These are phyloP conservation scores for Populus hybrid DNA, from an alignment of 441 rosid genomes.

Conservation along the genomic window DNA sequence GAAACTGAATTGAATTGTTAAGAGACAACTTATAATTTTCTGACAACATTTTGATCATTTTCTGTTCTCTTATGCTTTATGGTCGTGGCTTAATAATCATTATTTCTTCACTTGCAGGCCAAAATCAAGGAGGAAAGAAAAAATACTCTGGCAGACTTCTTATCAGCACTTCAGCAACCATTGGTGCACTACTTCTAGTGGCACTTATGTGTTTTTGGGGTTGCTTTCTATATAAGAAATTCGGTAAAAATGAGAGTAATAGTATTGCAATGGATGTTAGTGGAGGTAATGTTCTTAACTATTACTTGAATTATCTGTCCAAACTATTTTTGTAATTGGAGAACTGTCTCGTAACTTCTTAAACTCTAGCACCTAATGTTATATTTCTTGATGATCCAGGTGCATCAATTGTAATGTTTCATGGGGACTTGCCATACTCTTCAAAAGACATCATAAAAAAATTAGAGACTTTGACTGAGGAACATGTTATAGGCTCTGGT, in stretches of 20 bases:
- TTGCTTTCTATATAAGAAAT: constrained; percentile 92
- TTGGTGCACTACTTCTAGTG: constrained; percentile 92
- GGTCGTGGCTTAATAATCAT: constrained; percentile 17
- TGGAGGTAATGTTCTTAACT: constrained; percentile 56
- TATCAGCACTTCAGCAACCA: constrained; percentile 90
- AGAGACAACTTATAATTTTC: constrained; percentile 6
- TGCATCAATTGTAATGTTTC: constrained; percentile 95
- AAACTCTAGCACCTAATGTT: constrained; percentile 14
- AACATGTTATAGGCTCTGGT: constrained; percentile 83
- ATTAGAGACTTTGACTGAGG: constrained; percentile 81
- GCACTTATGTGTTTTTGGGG: constrained; percentile 99
- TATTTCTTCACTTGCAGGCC: constrained; percentile 37
- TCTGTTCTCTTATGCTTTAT: neutral
- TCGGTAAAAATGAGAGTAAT: constrained; percentile 79
- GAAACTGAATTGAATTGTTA: neutral
- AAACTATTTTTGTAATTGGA: neutral
- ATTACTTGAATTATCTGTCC: neutral
- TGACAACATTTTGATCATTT: constrained; percentile 3
- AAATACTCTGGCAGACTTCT: constrained; percentile 78
- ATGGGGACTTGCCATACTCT: constrained; percentile 97
- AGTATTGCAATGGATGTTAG: constrained; percentile 87
- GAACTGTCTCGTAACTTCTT: neutral
- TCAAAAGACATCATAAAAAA: constrained; percentile 90
- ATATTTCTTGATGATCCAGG: constrained; percentile 45
- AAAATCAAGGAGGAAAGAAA: constrained; percentile 60